Evolutionary conservation across 192 early-diverging fungal species (phyloP), one percentile per base, ranked within the genome.

Genomic region (Backusella sp.): DNA sequence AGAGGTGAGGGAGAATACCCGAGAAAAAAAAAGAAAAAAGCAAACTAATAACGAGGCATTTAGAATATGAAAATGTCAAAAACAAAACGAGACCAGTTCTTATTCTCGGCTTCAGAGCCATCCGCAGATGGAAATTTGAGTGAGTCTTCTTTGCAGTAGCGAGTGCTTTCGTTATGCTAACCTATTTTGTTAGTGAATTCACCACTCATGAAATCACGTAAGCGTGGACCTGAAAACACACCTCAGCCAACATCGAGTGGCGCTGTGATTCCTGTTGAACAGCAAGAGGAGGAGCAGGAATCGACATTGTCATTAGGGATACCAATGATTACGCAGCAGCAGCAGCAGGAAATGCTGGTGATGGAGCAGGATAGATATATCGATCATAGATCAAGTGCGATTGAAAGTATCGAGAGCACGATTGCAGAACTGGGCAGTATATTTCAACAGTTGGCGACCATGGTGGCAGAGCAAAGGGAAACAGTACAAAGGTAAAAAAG

Each of bases 21-120:
- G 32, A 34, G 42, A 32, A 76, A 26, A 39, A 68, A 34, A 36
- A 37, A 34, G 28, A 15, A 34, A 9, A 23, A 39, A n/a, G 0
- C 15, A 4, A 14, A 17, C 1, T 41, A 2, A 0, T 37, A 17
- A 21, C 41, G 17, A n/a, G n/a, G 35, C 1, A 35, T 36, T 36
- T 83, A 95, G 83, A 98, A 99, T 82, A 92, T 99, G 89, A 96
- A 95, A 86, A 95, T 94, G 49, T 91, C 96, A 68, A 97, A 96
- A 67, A 86, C 82, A 41, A 87, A 97, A 68, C 85, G 92, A 53
- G 97, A 99, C 59, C 96, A 99, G 84, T 98, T 98, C 80, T 85
- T 96, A 81, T 88, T 88, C 68, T 80, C 86, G 12, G 73, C 80
- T 17, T 68, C 80, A 56, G 84, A 89, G 35, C 82, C 84, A 59